Base-by-base conservation (phyloP, 2,329 filamentous ascomycete genomes). In the Sporothrix humicola region DNA sequence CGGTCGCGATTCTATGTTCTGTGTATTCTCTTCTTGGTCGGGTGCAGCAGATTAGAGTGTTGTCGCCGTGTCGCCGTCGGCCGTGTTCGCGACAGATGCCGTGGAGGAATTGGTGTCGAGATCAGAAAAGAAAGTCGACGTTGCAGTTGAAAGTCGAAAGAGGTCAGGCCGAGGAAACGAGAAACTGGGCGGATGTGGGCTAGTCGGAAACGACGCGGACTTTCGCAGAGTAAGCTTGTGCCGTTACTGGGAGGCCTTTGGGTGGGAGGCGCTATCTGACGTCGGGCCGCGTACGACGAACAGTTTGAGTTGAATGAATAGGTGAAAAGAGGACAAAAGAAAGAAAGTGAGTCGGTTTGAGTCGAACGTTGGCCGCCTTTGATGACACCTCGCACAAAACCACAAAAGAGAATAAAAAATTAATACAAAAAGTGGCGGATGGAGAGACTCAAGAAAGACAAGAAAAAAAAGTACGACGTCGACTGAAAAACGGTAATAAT, bases 251-350 rank as follows among this genome's bases (percentile, higher is more conserved):
- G 61, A 66, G 61, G 61, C 42, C 61, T 44, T 44, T 66, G n/a
- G 61, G 37, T 15, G 61, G 15, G n/a, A 46, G 63, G 65, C 65
- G 65, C 65, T 68, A 68, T 68, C 65, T 68, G 65, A 52, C 65
- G 65, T 68, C 65, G 65, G 65, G 65, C 65, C 65, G 65, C 65
- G 65, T 52, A 68, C 23, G 23, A 37, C 26, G 23, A 44, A 23
- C 65, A 23, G 42, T 46, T 37, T 37, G 31, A 37, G 59, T 63
- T 10, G 42, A 46, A 37, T 4, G 59, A 37, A 20, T 15, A 31
- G 31, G 31, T 10, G 31, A 63, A 42, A 26, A 37, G 42, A n/a
- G 17, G 42, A 48, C 10, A 20, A 23, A 44, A 66, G n/a, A 17
- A 58, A 26, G 66, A 58, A 31, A 17, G 56, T 17, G 56, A 37